Evolutionary conservation across 768 basidiomycete species (phyloP).

Genomic region (Amanita inopinata): DNA sequence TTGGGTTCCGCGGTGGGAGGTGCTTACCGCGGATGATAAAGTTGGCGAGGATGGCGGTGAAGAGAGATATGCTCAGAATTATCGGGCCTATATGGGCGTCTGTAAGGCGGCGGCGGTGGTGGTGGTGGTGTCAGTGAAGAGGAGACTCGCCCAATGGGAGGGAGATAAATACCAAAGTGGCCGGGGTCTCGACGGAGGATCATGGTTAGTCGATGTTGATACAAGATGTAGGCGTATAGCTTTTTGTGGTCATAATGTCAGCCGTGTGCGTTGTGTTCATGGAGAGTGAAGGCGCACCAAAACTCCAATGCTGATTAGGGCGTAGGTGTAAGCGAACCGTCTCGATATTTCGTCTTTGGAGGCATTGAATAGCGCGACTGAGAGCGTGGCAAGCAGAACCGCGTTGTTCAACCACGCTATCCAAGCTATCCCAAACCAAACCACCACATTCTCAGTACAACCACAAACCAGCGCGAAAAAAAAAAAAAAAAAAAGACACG

Average conservation of each 20-base stretch:
- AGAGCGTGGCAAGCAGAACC: slow-evolving; percentile 74
- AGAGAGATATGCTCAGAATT: slow-evolving; percentile 71
- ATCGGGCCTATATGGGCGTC: slow-evolving; percentile 81
- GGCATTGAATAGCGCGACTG: slow-evolving; percentile 84
- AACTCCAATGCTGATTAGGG: slow-evolving; percentile 62
- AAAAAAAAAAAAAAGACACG: slow-evolving; percentile 16
- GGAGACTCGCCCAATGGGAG: background rate
- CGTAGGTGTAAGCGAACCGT: slow-evolving; percentile 77
- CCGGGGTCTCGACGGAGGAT: slow-evolving; percentile 85
- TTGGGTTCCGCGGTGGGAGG: no score
- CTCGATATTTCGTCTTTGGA: slow-evolving; percentile 63
- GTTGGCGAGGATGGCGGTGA: slow-evolving; percentile 81
- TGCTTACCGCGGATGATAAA: slow-evolving; percentile 74
- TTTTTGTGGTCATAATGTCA: slow-evolving; percentile 19
- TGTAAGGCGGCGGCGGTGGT: no score
- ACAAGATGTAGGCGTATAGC: slow-evolving; percentile 81
- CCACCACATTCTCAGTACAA: no score
- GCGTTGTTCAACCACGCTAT: slow-evolving; percentile 85
- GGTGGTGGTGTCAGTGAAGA: no score
- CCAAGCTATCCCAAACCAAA: no score
- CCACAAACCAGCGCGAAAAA: background rate
- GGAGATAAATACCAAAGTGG: slow-evolving; percentile 59
- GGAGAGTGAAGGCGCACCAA: slow-evolving; percentile 32
- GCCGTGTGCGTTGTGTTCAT: background rate
- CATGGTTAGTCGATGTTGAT: slow-evolving; percentile 83